A percentile compares a stretch with the other conserved stretches of the same genome.
These are phyloP conservation scores for Aureobasidium sp. DNA, from an alignment of 2,329 filamentous ascomycete genomes.

Conservation along the genomic window DNA sequence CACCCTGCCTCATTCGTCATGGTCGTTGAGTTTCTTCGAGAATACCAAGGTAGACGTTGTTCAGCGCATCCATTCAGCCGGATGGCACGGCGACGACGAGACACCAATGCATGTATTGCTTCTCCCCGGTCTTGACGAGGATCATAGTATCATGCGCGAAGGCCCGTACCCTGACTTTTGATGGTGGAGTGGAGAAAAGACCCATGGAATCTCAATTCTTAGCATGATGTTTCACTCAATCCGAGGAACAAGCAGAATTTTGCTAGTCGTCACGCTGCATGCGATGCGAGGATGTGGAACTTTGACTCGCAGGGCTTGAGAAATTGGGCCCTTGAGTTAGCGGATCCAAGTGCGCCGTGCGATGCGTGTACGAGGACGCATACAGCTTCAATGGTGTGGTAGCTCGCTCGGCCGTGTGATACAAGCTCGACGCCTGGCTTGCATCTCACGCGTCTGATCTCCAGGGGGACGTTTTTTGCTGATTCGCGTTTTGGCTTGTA, in stretches of 20 bases:
- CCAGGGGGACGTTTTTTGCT: neutral
- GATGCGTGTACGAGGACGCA: slow-evolving; percentile 9
- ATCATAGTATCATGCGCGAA: slow-evolving; percentile 7
- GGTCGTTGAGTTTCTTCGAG: neutral
- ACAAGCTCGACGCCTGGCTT: slow-evolving; percentile 1
- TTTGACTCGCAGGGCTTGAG: slow-evolving; percentile 3
- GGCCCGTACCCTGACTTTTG: neutral
- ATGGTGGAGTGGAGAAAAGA: slow-evolving; percentile 13
- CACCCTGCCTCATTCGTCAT: slow-evolving; percentile 6
- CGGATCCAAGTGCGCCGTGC: neutral
- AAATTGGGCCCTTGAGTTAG: neutral
- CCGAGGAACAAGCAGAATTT: slow-evolving; percentile 8
- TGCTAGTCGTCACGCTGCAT: slow-evolving; percentile 11
- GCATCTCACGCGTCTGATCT: neutral
- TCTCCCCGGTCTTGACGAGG: slow-evolving; percentile 5
- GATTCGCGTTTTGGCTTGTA: slow-evolving; percentile 3
- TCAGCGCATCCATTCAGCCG: slow-evolving; percentile 10
- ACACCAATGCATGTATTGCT: slow-evolving; percentile 10
- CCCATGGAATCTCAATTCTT: neutral
- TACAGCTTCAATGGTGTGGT: slow-evolving; percentile 10
- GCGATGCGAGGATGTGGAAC: neutral
- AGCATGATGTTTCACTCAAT: slow-evolving; percentile 5
- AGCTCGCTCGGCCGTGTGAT: neutral
- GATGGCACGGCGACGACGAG: slow-evolving; percentile 8
- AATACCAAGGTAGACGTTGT: slow-evolving; percentile 9